Percentiles rank a stretch among this genome's conserved stretches.
These are phyloP conservation scores for Aegilops bicornis DNA, from an alignment of 176 grass and related monocot genomes.

Conservation along the genomic window DNA sequence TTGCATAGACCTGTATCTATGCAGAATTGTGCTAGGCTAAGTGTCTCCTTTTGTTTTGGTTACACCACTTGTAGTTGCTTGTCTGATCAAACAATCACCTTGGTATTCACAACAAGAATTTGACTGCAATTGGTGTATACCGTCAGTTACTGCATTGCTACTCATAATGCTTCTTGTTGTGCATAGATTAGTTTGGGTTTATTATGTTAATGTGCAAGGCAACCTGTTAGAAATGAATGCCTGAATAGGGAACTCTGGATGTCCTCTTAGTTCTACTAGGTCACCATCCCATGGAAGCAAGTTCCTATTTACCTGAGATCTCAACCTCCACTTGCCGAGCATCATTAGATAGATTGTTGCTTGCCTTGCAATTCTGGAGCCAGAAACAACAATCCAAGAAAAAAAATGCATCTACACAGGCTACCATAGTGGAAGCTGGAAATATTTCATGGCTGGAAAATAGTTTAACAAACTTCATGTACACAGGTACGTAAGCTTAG, in stretches of 20 bases:
- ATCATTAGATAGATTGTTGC: not conserved
- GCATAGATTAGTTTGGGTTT: not conserved
- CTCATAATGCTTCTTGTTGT: not conserved
- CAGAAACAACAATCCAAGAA: not conserved
- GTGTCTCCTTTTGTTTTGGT: not conserved
- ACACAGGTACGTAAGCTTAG: not conserved
- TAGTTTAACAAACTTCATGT: not conserved
- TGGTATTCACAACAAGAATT: not conserved
- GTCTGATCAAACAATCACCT: not conserved
- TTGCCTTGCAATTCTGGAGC: not conserved
- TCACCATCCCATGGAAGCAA: not conserved
- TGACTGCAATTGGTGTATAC: not conserved
- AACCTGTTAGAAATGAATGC: not conserved
- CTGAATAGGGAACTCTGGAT: not conserved
- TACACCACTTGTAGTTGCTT: not conserved
- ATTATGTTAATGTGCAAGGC: not conserved
- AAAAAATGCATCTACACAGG: not conserved
- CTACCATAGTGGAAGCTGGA: not conserved
- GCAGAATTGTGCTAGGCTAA: constrained; percentile 3
- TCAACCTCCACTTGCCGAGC: not conserved
- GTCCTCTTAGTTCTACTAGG: not conserved
- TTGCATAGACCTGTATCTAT: constrained; percentile 11
- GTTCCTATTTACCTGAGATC: constrained; percentile 1
- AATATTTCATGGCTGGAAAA: not conserved
- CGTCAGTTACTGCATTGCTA: not conserved